A percentile compares a stretch with the other conserved stretches of the same genome.
Evolutionary conservation across 2,329 filamentous ascomycete species (phyloP).

Genomic region (Phaeophleospora eucalypticola): DNA sequence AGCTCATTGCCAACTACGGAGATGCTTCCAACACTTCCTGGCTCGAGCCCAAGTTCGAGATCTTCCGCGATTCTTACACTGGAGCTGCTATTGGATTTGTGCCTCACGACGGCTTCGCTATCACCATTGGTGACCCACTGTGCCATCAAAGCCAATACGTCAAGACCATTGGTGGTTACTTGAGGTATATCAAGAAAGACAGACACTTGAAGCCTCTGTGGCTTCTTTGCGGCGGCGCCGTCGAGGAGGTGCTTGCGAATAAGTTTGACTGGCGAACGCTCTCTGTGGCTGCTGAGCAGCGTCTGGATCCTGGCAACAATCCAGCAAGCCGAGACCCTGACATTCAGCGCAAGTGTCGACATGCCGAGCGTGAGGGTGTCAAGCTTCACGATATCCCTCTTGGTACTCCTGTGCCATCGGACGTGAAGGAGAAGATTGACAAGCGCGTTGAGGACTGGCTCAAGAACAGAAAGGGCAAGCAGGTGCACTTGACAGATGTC

Average conservation of each 20-base stretch:
- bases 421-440: constrained; percentile 66
- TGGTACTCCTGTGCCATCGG: constrained; percentile 60
- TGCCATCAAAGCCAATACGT: constrained; percentile 75
- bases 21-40: constrained; percentile 92
- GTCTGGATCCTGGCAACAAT: constrained; percentile 70
- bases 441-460: constrained; percentile 76
- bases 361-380: constrained; percentile 77
- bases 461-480: constrained; percentile 70
- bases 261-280: constrained; percentile 84
- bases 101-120: constrained; percentile 69
- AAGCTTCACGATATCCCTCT: constrained; percentile 69
- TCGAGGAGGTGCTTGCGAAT: constrained; percentile 74
- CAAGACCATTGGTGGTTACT: constrained; percentile 68
- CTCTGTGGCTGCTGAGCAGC: constrained; percentile 84
- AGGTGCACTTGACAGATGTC: constrained; percentile 87
- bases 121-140: constrained; percentile 82
- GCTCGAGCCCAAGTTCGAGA: constrained; percentile 81
- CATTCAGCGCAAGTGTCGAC: constrained; percentile 70
- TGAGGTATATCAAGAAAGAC: constrained; percentile 70
- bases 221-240: constrained; percentile 76
- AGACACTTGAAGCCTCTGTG: constrained; percentile 74
- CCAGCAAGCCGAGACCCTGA: constrained; percentile 61
- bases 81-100: constrained; percentile 85
- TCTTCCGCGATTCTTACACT: constrained; percentile 76
- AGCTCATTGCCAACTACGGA: constrained; percentile 91